phyloP scores from a whole-genome alignment of 495 filamentous ascomycete species.

The Penicillium tannophilum region DNA sequence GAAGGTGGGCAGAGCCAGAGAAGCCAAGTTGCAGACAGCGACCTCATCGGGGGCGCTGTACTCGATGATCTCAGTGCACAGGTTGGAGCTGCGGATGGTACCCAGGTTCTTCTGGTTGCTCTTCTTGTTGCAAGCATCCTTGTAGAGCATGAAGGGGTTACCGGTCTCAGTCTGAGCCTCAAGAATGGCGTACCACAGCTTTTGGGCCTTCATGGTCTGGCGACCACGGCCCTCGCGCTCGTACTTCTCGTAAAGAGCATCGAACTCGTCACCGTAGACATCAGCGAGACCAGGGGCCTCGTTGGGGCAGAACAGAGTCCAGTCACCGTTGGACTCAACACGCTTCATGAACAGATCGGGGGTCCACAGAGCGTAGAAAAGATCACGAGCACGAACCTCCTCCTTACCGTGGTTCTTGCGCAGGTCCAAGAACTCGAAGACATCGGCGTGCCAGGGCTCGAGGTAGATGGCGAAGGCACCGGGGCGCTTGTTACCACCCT shows the following conservation, averaged over 20 bases:
- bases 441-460: conserved; percentile 99
- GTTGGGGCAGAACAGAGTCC: conserved; percentile 97
- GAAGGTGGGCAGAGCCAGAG: conserved; percentile 84
- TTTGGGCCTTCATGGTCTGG: conserved; percentile 92
- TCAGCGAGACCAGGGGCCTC: conserved; percentile 94
- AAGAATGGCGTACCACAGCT: conserved; percentile 97
- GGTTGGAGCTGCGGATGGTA: conserved; percentile 95
- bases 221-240: conserved; percentile 88
- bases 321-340: conserved; percentile 90
- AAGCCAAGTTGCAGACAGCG: conserved; percentile 97
- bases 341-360: conserved; percentile 99
- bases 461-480: conserved; percentile 98
- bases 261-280: conserved; percentile 96
- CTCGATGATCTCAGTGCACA: conserved; percentile 98
- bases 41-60: conserved; percentile 97
- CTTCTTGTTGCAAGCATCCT: conserved; percentile 96
- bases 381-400: conserved; percentile 92
- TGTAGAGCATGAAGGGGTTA: conserved; percentile 99
- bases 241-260: conserved; percentile 91
- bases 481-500: conserved; percentile 98
- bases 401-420: conserved; percentile 99
- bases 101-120: conserved; percentile 99
- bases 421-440: conserved; percentile 95
- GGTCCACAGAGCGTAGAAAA: conserved; percentile 98
- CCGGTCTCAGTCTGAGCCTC: conserved; percentile 98